These are phyloP conservation scores for Malus domestica DNA, from an alignment of 306 rosid genomes.

Conservation along the genomic window DNA sequence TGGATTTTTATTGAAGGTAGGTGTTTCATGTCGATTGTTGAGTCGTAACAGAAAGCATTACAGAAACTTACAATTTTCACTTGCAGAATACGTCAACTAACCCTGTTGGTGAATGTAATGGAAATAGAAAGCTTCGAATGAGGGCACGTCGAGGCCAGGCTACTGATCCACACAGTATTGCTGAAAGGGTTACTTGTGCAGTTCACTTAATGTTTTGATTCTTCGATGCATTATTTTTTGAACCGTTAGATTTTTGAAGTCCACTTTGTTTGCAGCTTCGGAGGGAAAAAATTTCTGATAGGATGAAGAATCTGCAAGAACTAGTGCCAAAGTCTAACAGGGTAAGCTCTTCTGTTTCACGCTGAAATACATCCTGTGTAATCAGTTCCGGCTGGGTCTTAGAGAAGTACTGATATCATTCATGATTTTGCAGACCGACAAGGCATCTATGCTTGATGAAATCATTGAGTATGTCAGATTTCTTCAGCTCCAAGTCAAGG, in stretches of 20 bases:
- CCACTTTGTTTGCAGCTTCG: conserved; percentile 25
- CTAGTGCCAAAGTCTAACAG: conserved; percentile 39
- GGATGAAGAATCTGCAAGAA: conserved; percentile 41
- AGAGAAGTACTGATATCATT: background rate
- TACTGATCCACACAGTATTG: conserved; percentile 46
- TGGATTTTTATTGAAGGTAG: background rate
- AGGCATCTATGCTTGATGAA: conserved; percentile 44
- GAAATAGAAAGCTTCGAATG: conserved; percentile 18
- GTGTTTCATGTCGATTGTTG: background rate
- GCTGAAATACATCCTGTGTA: background rate
- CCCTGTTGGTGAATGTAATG: conserved; percentile 8
- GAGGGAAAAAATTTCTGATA: conserved; percentile 42
- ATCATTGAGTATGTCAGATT: conserved; percentile 41
- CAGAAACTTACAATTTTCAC: background rate
- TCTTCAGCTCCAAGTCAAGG: conserved; percentile 50
- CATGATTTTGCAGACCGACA: conserved; percentile 32
- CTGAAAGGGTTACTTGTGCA: conserved; percentile 36
- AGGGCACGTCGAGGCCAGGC: conserved; percentile 50
- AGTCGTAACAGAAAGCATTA: background rate
- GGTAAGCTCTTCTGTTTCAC: conserved; percentile 8
- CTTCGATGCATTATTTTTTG: too few relatives aligned
- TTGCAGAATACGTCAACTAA: conserved; percentile 5
- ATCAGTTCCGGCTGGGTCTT: background rate
- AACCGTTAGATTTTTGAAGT: background rate
- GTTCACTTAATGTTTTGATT: background rate